Base-by-base conservation (phyloP, 1,284 basidiomycete genomes). In the Acaromyces ingoldii region DNA sequence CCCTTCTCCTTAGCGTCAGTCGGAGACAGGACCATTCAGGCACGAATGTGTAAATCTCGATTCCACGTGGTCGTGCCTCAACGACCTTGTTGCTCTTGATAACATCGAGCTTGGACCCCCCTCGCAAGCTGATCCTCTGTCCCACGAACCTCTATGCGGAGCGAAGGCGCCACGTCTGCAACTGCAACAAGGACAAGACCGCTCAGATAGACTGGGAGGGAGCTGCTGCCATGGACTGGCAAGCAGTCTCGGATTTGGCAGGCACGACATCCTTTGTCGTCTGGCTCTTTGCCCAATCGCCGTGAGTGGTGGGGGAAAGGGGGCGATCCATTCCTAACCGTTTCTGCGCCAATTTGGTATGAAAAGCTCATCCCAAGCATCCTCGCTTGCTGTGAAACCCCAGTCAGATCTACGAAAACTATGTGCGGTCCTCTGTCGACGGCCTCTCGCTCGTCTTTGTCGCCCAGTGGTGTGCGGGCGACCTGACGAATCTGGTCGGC, bases 251-350 rank as follows among this genome's bases (percentile, higher is more conserved):
- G 6, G 51, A 63, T 40, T 34, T 58, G 2, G 43, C 67, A 1
- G 72, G 72, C 22, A 61, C 63, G 2, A 51, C 58, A 4, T 63
- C 60, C 7, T 67, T 75, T 29, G 34, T 56, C 36, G 56, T 74
- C 37, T 75, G 72, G 72, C 63, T 75, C 15, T 69, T 73, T 41
- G 72, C 72, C 7, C 72, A 75, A 43, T 59, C 62, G 1, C 72
- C 72, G n/a, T 58, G 33, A 34, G 61, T 61, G 36, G 15, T 24
- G 34, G 4, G 11, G 25, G 21, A 15, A 10, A 6, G 1, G 22
- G 6, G 17, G 15, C 29, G 17, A 15, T 2, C 33, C 6, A 21
- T 43, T 15, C 50, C 33, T 25, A 11, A 17, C 24, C 31, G 26
- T 9, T 6, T 22, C 11, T 19, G 22, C 10, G 49, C 3, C 13